Percentiles rank a stretch among this genome's conserved stretches.
phyloP scores from a whole-genome alignment of 78 protist genomes.

The Dictyostelium firmibasis region DNA sequence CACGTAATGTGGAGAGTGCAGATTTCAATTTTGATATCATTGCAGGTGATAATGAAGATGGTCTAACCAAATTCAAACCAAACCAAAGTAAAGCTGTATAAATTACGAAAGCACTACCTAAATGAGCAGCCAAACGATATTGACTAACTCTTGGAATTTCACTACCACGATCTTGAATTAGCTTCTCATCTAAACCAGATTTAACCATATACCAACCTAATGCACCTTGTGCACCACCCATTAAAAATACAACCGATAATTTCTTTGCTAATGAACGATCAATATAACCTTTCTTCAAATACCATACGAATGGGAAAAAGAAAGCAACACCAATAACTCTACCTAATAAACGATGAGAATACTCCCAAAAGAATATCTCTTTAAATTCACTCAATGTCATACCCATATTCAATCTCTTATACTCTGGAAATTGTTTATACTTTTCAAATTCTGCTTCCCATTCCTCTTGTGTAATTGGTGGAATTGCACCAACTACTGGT shows the following conservation, averaged over 20 bases:
- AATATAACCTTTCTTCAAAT: conserved; percentile 64
- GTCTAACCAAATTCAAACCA: conserved; percentile 41
- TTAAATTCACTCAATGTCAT: conserved; percentile 91
- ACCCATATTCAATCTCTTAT: conserved; percentile 70
- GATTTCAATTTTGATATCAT: not conserved
- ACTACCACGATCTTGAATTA: conserved; percentile 43
- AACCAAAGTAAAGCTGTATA: conserved; percentile 64
- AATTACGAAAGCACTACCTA: conserved; percentile 89
- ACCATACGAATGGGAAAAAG: conserved; percentile 84
- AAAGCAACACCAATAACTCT: conserved; percentile 90
- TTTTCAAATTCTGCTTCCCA: conserved; percentile 94
- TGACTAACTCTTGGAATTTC: conserved; percentile 90
- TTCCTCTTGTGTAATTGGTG: conserved; percentile 82
- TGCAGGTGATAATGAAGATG: not conserved
- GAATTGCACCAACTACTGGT: conserved; percentile 83
- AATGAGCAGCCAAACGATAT: conserved; percentile 94
- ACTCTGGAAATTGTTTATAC: conserved; percentile 93
- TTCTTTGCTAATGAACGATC: conserved; percentile 26
- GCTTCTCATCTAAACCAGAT: conserved; percentile 88
- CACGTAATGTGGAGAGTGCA: not conserved
- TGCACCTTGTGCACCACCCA: conserved; percentile 89
- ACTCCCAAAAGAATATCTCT: conserved; percentile 93
- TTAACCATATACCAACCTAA: conserved; percentile 98
- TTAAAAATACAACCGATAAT: conserved; percentile 46
- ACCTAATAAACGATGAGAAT: conserved; percentile 90